Evolutionary conservation across 108 stramenopile genomes (phyloP).

Genomic region (Seminavis robusta): DNA sequence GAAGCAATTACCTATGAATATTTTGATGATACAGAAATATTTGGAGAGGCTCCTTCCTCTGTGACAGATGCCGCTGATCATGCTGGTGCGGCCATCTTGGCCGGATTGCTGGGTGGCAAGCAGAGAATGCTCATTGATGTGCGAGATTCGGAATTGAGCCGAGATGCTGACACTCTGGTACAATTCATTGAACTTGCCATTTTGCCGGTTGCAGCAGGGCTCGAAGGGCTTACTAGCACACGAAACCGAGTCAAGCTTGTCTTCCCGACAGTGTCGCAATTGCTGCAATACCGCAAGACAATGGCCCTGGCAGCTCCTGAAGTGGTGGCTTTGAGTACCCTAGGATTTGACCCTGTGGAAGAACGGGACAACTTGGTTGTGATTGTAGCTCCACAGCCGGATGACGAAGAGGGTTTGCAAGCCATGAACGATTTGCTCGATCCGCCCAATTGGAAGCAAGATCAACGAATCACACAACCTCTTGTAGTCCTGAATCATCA

Average conservation of each 20-base stretch:
- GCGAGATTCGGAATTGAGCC: slow-evolving; percentile 81
- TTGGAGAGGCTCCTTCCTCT: slow-evolving; percentile 77
- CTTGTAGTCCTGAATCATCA: slow-evolving; percentile 86
- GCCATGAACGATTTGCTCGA: slow-evolving; percentile 67
- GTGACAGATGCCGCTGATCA: slow-evolving; percentile 87
- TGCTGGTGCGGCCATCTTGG: slow-evolving; percentile 79
- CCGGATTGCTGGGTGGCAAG: slow-evolving; percentile 79
- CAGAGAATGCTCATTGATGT: slow-evolving; percentile 88
- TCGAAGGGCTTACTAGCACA: slow-evolving; percentile 60
- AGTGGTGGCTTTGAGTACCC: slow-evolving; percentile 77
- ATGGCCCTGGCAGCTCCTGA: slow-evolving; percentile 87
- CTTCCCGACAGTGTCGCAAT: slow-evolving; percentile 85
- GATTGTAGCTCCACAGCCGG: slow-evolving; percentile 81
- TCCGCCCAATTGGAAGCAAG: slow-evolving; percentile 28
- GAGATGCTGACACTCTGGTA: slow-evolving; percentile 72
- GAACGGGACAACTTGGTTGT: slow-evolving; percentile 81
- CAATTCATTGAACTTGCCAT: slow-evolving; percentile 86
- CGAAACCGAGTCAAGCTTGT: slow-evolving; percentile 86
- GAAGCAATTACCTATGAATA: slow-evolving; percentile 36
- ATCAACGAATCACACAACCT: slow-evolving; percentile 36
- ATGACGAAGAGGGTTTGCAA: slow-evolving; percentile 65
- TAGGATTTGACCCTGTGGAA: slow-evolving; percentile 84
- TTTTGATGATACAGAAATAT: slow-evolving; percentile 78
- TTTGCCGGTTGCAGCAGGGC: slow-evolving; percentile 80
- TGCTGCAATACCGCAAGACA: slow-evolving; percentile 71